phyloP scores from a whole-genome alignment of 352 stramenopile genomes.

The Phytophthora chlamydospora region DNA sequence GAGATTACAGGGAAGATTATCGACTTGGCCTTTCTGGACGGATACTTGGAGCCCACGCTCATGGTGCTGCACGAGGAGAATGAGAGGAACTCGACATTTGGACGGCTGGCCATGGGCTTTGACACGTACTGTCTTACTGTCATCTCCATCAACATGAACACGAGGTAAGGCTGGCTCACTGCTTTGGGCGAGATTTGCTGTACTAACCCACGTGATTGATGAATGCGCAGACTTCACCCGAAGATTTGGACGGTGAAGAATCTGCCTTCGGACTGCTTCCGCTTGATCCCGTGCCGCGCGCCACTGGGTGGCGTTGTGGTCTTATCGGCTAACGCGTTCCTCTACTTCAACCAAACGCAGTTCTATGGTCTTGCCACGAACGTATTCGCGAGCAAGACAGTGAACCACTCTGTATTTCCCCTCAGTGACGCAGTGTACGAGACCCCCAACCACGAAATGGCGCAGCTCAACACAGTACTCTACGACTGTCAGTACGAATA shows the following conservation, averaged over 20 bases:
- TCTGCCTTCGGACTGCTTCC: slow-evolving; percentile 80
- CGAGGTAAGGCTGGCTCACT: slow-evolving; percentile 37
- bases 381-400: slow-evolving; percentile 73
- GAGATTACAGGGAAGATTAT: slow-evolving; percentile 82
- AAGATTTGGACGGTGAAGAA: slow-evolving; percentile 90
- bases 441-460: slow-evolving; percentile 52
- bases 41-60: slow-evolving; percentile 85
- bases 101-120: slow-evolving; percentile 70
- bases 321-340: slow-evolving; percentile 76
- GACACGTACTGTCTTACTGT: slow-evolving; percentile 88
- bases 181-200: background rate
- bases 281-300: slow-evolving; percentile 71
- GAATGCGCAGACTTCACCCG: slow-evolving; percentile 56
- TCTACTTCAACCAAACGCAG: slow-evolving; percentile 91
- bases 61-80: slow-evolving; percentile 90
- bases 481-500: slow-evolving; percentile 78
- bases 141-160: slow-evolving; percentile 90
- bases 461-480: slow-evolving; percentile 61
- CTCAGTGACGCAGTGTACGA: slow-evolving; percentile 71
- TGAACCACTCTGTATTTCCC: slow-evolving; percentile 75
- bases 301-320: slow-evolving; percentile 80
- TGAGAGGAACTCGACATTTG: slow-evolving; percentile 71
- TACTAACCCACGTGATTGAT: background rate
- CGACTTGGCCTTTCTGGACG: slow-evolving; percentile 83
- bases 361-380: slow-evolving; percentile 81